Percentiles rank a stretch among this genome's conserved stretches.
phyloP scores from a whole-genome alignment of 371 early-diverging fungal genomes.

The Rhizopus delemar region DNA sequence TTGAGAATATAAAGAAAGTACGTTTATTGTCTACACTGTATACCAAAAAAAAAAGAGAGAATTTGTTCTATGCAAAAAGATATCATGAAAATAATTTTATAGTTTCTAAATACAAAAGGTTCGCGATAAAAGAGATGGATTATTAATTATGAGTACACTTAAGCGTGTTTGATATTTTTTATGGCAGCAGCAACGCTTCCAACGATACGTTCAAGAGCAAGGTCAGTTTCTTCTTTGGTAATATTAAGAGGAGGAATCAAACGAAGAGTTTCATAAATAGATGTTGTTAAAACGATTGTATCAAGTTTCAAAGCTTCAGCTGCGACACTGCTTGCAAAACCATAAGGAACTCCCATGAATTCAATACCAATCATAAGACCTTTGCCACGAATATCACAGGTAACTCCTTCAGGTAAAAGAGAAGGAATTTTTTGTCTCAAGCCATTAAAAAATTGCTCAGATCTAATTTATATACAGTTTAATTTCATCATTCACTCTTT shows the following conservation, averaged over 20 bases:
- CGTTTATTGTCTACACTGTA: too few relatives aligned
- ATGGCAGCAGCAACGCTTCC: conserved; percentile 42
- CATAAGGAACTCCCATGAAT: conserved; percentile 47
- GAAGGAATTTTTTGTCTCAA: conserved; percentile 41
- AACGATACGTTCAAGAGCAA: conserved; percentile 46
- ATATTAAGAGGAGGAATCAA: conserved; percentile 61
- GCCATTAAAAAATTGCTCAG: conserved; percentile 51
- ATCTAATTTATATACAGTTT: conserved; percentile 14
- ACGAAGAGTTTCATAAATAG: conserved; percentile 59
- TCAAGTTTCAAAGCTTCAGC: conserved; percentile 49
- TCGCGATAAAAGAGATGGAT: not conserved
- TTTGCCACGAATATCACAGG: conserved; percentile 55
- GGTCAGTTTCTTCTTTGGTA: conserved; percentile 51
- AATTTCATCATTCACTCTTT: not conserved
- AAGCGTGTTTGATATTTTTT: conserved; percentile 15
- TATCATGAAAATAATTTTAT: too few relatives aligned
- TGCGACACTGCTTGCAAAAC: conserved; percentile 42
- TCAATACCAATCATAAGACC: conserved; percentile 67
- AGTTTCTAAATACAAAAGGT: conserved; percentile 8
- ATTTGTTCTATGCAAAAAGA: too few relatives aligned
- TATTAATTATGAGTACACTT: not conserved
- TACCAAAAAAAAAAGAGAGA: too few relatives aligned
- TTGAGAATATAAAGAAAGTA: not conserved
- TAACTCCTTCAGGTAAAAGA: conserved; percentile 43
- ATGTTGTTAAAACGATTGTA: conserved; percentile 54